These are phyloP conservation scores for Penicillium paneum DNA, from an alignment of 2,329 filamentous ascomycete genomes.

Conservation along the genomic window DNA sequence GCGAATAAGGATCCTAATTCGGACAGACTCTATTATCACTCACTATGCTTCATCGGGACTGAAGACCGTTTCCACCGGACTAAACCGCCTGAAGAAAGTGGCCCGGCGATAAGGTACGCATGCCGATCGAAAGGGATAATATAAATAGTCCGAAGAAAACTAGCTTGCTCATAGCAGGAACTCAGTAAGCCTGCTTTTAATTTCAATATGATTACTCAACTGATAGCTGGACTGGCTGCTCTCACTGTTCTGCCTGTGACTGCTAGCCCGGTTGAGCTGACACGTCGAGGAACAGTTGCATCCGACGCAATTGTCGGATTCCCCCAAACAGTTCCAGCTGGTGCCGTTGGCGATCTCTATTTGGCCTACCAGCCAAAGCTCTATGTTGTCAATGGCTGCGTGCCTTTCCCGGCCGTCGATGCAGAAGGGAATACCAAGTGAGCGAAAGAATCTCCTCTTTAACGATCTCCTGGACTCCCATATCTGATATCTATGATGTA, in stretches of 20 bases:
- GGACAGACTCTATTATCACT: not conserved
- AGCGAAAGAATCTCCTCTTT: conserved; percentile 9
- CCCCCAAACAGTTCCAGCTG: conserved; percentile 51
- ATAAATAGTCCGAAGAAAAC: not conserved
- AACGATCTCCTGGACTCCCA: not conserved
- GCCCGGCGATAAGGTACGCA: not conserved
- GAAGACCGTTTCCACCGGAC: not conserved
- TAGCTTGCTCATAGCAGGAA: not conserved
- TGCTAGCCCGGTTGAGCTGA: not conserved
- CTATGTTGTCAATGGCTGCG: conserved; percentile 57
- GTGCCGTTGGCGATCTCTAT: conserved; percentile 48
- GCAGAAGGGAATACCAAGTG: conserved; percentile 56
- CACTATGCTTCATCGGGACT: conserved; percentile 4
- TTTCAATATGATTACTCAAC: conserved; percentile 8
- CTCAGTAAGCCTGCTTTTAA: not conserved
- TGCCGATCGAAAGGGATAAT: not conserved
- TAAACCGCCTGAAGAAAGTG: not conserved
- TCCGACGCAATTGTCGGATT: conserved; percentile 54
- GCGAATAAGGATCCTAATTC: not conserved
- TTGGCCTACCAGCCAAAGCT: conserved; percentile 57
- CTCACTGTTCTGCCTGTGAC: conserved; percentile 4
- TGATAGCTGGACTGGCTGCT: conserved; percentile 1
- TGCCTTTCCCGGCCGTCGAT: conserved; percentile 62
- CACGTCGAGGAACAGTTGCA: conserved; percentile 42
- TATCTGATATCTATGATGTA: conserved; percentile 17